A percentile compares a stretch with the other conserved stretches of the same genome.
Conservation (phyloP, 805 yeast species). For the Starmera caribaea region DNA sequence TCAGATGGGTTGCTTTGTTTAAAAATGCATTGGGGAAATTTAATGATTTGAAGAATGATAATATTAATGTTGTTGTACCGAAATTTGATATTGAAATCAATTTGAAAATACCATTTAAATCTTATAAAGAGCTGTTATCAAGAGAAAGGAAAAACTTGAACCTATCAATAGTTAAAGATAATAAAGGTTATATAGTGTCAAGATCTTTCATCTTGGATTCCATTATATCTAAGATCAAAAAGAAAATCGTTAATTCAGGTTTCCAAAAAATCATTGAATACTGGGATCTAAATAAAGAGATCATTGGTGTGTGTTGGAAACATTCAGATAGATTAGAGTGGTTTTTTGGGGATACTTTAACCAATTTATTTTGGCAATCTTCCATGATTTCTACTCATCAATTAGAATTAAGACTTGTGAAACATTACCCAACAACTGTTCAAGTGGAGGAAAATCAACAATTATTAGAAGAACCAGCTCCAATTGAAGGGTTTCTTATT, state of each 20-base stretch:
- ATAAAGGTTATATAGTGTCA: slow-evolving; percentile 17
- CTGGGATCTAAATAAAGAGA: slow-evolving; percentile 18
- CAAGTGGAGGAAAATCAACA: slow-evolving; percentile 8
- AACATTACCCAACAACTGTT: slow-evolving; percentile 28
- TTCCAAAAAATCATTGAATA: slow-evolving; percentile 13
- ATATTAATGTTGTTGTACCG: slow-evolving; percentile 26
- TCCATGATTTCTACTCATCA: slow-evolving; percentile 34
- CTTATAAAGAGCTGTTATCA: slow-evolving; percentile 5
- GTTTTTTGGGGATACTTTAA: slow-evolving; percentile 37
- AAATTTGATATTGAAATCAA: slow-evolving; percentile 16
- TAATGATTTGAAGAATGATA: slow-evolving; percentile 32
- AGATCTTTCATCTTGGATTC: slow-evolving; percentile 25
- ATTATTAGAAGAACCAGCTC: slow-evolving; percentile 45
- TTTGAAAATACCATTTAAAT: slow-evolving; percentile 11
- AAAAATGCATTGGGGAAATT: slow-evolving; percentile 35
- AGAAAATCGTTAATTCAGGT: slow-evolving; percentile 22
- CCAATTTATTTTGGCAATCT: slow-evolving; percentile 33
- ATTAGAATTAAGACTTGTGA: slow-evolving; percentile 50
- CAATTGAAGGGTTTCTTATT: slow-evolving; percentile 75
- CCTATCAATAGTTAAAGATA: slow-evolving; percentile 1
- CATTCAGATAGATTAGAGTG: slow-evolving; percentile 71
- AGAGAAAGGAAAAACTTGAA: neutral
- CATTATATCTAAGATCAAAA: slow-evolving; percentile 27
- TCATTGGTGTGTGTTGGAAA: slow-evolving; percentile 50
- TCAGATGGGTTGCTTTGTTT: slow-evolving; percentile 57